A percentile compares a stretch with the other conserved stretches of the same genome.
Evolutionary conservation across 352 stramenopile species (phyloP).

Genomic region (Globisporangium emineosum): DNA sequence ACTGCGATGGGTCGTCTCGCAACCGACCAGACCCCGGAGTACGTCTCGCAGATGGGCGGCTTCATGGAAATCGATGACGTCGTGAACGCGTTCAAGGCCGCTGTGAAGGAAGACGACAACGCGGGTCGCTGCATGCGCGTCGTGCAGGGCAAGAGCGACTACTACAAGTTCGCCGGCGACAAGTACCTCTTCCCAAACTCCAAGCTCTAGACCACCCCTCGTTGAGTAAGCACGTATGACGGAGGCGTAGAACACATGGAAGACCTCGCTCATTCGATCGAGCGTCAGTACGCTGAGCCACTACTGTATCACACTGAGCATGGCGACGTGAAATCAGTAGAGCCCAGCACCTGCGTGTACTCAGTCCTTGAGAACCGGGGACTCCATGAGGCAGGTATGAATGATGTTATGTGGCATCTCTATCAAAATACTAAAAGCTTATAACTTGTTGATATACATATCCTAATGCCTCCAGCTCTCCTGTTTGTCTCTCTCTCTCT

Average conservation of each 20-base stretch:
- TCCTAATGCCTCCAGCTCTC: background rate
- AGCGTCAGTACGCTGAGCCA: background rate
- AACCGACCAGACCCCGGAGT: constrained; percentile 7
- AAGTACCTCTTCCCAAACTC: constrained; percentile 66
- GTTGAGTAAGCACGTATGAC: too few species aligned
- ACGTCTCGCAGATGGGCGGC: constrained; percentile 17
- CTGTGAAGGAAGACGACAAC: constrained; percentile 52
- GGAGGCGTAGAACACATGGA: background rate
- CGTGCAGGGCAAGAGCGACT: constrained; percentile 39
- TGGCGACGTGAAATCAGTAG: background rate
- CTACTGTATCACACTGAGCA: background rate
- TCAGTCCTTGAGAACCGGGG: background rate
- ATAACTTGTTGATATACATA: constrained; percentile 7
- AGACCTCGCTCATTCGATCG: background rate
- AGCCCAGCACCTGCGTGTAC: background rate
- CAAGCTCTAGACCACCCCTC: constrained; percentile 35
- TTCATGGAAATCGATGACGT: constrained; percentile 48
- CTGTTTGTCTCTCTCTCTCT: background rate
- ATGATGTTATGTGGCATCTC: background rate
- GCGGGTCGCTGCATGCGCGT: constrained; percentile 57
- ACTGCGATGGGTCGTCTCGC: constrained; percentile 22
- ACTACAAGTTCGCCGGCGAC: constrained; percentile 71
- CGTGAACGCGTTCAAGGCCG: constrained; percentile 49
- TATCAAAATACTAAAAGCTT: constrained; percentile 13
- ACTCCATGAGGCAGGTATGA: background rate